phyloP scores from a whole-genome alignment of 139 green algal genomes.

The Ostreobium quekettii region DNA sequence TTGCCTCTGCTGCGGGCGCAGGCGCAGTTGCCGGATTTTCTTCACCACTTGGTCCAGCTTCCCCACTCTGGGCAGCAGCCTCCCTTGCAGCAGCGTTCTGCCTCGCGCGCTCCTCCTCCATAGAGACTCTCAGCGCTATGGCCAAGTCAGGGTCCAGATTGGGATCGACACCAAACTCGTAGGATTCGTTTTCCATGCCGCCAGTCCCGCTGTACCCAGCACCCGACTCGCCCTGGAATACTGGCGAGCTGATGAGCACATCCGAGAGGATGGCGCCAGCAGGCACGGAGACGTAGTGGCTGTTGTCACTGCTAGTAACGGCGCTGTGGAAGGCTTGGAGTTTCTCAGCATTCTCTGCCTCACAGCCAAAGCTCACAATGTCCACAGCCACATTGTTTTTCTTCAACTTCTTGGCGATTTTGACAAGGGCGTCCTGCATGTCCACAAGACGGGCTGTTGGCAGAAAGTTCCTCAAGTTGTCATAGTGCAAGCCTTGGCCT shows the following conservation, averaged over 20 bases:
- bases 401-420: conserved; percentile 98
- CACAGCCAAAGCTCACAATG: conserved; percentile 81
- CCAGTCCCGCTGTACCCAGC: conserved; percentile 33
- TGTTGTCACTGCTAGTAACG: conserved; percentile 92
- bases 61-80: conserved; percentile 20
- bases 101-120: conserved; percentile 92
- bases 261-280: conserved; percentile 81
- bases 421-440: conserved; percentile 73
- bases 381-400: conserved; percentile 99
- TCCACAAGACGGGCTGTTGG: too few species aligned
- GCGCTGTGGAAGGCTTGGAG: conserved; percentile 84
- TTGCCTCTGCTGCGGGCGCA: conserved; percentile 11
- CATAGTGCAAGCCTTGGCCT: too few species aligned
- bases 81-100: conserved; percentile 53
- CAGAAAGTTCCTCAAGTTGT: too few species aligned
- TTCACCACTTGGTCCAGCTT: conserved; percentile 1
- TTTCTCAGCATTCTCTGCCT: conserved; percentile 75
- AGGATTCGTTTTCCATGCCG: conserved; percentile 47
- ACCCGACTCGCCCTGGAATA: conserved; percentile 67
- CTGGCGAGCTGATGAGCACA: conserved; percentile 83
- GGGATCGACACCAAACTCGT: conserved; percentile 93
- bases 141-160: conserved; percentile 96
- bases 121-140: conserved; percentile 76
- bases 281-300: conserved; percentile 83
- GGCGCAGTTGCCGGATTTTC: conserved; percentile 25